Evolutionary conservation across 208 protist genomes (phyloP).

Genomic region (Balamuthia mandrillaris): DNA sequence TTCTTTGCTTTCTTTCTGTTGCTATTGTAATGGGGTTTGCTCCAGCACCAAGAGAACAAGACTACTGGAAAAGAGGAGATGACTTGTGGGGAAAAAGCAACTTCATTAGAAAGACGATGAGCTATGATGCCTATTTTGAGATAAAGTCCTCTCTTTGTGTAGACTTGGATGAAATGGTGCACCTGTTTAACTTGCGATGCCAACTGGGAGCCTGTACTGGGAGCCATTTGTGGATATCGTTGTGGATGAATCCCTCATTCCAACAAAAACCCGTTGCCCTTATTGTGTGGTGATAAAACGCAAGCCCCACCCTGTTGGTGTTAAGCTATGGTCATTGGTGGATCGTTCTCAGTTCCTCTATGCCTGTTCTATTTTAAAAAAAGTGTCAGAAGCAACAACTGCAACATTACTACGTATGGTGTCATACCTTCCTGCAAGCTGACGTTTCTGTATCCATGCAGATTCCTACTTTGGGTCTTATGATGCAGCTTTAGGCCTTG

Average conservation of each 20-base stretch:
- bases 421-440: background rate
- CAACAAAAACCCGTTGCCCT: background rate
- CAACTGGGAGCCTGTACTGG: background rate
- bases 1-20: background rate
- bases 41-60: background rate
- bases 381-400: background rate
- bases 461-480: background rate
- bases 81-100: background rate
- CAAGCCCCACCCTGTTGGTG: background rate
- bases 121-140: background rate
- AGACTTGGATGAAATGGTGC: background rate
- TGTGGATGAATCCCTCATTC: background rate
- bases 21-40: background rate
- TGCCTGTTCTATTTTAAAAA: background rate
- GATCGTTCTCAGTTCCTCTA: background rate
- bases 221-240: background rate
- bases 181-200: background rate
- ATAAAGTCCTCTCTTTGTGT: background rate
- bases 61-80: background rate
- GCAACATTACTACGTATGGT: background rate
- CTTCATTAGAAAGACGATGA: background rate
- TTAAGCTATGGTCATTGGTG: conserved; percentile 10
- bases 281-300: background rate
- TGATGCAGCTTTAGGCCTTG: background rate
- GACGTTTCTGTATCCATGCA: background rate